Evolutionary conservation across 139 green algal genomes (phyloP), one percentile per base, ranked within the genome.

Genomic region (Asterochloris sp.): DNA sequence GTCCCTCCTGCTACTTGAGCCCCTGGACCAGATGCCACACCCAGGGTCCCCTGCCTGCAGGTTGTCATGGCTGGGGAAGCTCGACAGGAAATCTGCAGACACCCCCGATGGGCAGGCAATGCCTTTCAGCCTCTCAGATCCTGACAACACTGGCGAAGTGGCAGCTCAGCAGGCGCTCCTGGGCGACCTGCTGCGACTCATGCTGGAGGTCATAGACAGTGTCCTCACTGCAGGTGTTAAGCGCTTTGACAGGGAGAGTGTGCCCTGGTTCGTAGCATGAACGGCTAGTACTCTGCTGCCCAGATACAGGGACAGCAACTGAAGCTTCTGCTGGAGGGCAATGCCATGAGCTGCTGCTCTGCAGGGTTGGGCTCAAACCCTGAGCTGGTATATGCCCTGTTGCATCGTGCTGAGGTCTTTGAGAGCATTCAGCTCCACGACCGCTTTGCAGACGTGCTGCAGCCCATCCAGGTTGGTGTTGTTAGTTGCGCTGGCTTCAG

Each of bases 131-230:
- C 38, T 54, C 38, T 54, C 38, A 54, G 38, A 54, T 54, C 38
- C 38, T 54, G 38, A 54, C 6, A 6, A 54, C 19, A 21, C 26
- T n/a, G 80, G 73, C 16, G 54, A 84, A 17, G 26, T 47, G n/a
- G 62, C 62, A n/a, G 66, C 47, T 26, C 69, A 89, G 38, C 85
- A 92, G 83, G 75, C 94, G 64, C 88, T 97, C 27, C 93, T 94
- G 69, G 88, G 82, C 14, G 93, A 97, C 78, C 97, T 97, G 78
- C 78, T 98, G 86, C 88, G 92, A 27, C 96, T 96, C 24, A 82
- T 97, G 74, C 84, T 98, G 73, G 95, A 98, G 82, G 89, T 98
- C 71, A 91, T 98, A 77, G 97, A 97, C 85, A 82, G 83, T 78
- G 91, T 96, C 26, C 82, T 98, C 60, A 89, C 84, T 10, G 86